Evolutionary conservation across 148 eudicot genomes (phyloP).

Genomic region (Heliosperma pusillum): DNA sequence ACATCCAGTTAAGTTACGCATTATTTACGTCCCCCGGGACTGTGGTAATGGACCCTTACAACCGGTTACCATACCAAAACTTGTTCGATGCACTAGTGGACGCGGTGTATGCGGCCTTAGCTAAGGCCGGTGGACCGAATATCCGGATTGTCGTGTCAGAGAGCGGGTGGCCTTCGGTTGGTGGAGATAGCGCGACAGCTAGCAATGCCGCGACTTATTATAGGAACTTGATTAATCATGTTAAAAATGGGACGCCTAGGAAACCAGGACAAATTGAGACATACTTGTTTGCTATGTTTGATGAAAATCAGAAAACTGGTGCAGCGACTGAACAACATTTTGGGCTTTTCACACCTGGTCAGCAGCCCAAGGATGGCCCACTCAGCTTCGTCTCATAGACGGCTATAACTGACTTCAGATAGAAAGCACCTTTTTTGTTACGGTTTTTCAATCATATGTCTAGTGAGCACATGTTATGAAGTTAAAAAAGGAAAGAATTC

Average conservation of each 20-base stretch:
- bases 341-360: conserved; percentile 34
- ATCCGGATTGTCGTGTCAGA: conserved; percentile 22
- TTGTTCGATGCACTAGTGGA: conserved; percentile 34
- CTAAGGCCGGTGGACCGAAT: conserved; percentile 6
- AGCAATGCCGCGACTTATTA: conserved; percentile 31
- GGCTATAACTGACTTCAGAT: no score
- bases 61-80: conserved; percentile 28
- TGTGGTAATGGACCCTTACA: conserved; percentile 19
- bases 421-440: no score
- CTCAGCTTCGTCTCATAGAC: conserved; percentile 17
- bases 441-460: no score
- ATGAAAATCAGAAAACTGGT: conserved; percentile 28
- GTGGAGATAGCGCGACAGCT: conserved; percentile 20
- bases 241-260: conserved; percentile 31
- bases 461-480: no score
- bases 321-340: conserved; percentile 30
- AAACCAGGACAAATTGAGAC: conserved; percentile 24
- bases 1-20: conserved; percentile 26
- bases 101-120: conserved; percentile 26
- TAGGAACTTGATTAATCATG: conserved; percentile 35
- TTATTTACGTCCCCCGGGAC: conserved; percentile 29
- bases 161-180: conserved; percentile 25
- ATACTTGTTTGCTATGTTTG: conserved; percentile 42
- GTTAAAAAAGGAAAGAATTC: no score
- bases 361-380: conserved; percentile 28